A percentile compares a stretch with the other conserved stretches of the same genome.
Conservation (phyloP, 768 basidiomycete species). For the Hemileccinum rubropunctum region DNA sequence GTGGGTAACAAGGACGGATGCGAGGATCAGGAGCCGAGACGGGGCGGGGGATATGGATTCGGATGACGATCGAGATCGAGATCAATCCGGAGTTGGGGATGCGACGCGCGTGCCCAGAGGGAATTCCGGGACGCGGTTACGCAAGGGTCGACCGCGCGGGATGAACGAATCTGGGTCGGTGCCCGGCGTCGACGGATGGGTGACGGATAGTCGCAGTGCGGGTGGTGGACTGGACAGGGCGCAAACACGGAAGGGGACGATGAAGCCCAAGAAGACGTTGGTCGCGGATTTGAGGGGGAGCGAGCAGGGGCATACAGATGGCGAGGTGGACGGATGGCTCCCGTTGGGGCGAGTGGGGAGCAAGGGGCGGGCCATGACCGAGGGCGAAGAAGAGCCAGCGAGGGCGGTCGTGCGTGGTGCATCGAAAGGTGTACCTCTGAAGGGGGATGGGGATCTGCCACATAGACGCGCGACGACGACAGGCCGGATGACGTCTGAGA, state of each 20-base stretch:
- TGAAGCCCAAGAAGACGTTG: conserved; percentile 17
- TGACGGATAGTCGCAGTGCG: neutral
- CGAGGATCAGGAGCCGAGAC: conserved; percentile 5
- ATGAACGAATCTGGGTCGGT: neutral
- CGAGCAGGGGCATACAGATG: conserved; percentile 29
- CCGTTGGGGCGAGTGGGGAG: too few species aligned
- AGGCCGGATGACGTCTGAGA: neutral
- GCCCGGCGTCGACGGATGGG: neutral
- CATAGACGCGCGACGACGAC: conserved; percentile 3
- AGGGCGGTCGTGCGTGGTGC: neutral
- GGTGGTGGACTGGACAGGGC: neutral
- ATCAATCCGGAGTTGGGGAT: neutral
- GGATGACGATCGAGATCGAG: conserved; percentile 2
- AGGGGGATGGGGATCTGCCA: neutral
- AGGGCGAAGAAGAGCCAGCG: neutral
- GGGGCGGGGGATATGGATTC: conserved; percentile 3
- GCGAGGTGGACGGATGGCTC: conserved; percentile 14
- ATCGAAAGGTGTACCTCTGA: neutral
- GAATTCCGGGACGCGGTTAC: conserved; percentile 2
- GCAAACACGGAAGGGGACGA: conserved; percentile 2
- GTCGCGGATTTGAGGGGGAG: conserved; percentile 26
- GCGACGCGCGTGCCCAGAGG: neutral
- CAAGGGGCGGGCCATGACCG: neutral
- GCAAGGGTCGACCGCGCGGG: conserved; percentile 16
- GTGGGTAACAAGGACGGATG: conserved; percentile 33